Conservation (phyloP, 108 stramenopile genomes). For the Schizochytrium sp. region DNA sequence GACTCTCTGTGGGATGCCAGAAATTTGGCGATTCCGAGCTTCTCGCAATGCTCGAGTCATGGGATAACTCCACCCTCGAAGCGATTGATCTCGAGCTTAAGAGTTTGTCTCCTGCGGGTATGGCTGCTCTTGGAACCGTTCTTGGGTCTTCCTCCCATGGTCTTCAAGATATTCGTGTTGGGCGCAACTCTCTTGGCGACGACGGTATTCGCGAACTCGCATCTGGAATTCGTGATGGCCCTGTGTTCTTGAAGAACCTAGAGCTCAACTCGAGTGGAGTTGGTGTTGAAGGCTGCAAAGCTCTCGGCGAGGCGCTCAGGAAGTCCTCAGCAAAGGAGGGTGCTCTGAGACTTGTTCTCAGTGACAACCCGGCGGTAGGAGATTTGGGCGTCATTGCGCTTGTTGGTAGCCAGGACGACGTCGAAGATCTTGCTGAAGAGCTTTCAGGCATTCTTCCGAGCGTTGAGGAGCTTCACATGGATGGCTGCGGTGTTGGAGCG, state of each 20-base stretch:
- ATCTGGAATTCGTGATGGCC: neutral
- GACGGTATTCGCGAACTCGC: constrained; percentile 27
- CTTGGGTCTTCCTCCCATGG: neutral
- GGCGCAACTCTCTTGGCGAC: constrained; percentile 36
- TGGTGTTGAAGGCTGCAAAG: neutral
- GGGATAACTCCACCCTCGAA: constrained; percentile 9
- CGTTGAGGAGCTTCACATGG: neutral
- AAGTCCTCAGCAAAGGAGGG: neutral
- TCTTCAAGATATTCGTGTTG: constrained; percentile 1
- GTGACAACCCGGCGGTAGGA: constrained; percentile 20
- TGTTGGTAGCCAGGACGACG: neutral
- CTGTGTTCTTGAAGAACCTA: neutral
- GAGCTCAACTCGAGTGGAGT: constrained; percentile 43
- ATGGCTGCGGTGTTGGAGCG: constrained; percentile 9
- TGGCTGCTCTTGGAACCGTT: neutral
- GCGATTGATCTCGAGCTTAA: constrained; percentile 47
- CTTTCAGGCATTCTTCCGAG: neutral
- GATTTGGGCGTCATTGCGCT: constrained; percentile 26
- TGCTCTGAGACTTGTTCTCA: neutral
- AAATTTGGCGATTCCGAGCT: constrained; percentile 18
- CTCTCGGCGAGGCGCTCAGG: constrained; percentile 24
- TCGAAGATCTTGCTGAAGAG: neutral
- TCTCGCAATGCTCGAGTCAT: neutral
- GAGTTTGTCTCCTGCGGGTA: neutral
- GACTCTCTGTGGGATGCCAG: constrained; percentile 32